These are phyloP conservation scores for Plasmodium inui DNA, from an alignment of 169 alveolate species.

Conservation along the genomic window DNA sequence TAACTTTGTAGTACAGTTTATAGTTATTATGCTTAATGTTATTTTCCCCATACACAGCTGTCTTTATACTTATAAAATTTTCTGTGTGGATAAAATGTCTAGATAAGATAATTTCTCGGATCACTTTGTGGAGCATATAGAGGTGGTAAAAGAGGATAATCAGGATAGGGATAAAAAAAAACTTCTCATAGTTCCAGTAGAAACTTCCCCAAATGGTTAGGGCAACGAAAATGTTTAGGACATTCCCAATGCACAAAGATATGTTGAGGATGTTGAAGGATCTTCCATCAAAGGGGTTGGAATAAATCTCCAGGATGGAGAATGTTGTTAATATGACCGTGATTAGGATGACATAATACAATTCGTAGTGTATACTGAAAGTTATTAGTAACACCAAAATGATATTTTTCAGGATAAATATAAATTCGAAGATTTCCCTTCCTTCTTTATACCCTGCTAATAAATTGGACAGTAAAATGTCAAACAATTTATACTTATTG, in stretches of 20 bases:
- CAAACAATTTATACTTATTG: slow-evolving; percentile 6
- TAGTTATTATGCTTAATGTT: slow-evolving; percentile 47
- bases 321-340: slow-evolving; percentile 41
- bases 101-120: slow-evolving; percentile 46
- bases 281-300: slow-evolving; percentile 67
- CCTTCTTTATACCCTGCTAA: slow-evolving; percentile 73
- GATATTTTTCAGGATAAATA: slow-evolving; percentile 46
- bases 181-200: slow-evolving; percentile 51
- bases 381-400: slow-evolving; percentile 24
- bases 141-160: slow-evolving; percentile 34
- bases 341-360: slow-evolving; percentile 43
- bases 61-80: slow-evolving; percentile 12
- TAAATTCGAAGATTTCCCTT: slow-evolving; percentile 46
- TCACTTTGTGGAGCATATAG: slow-evolving; percentile 41
- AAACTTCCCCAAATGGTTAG: slow-evolving; percentile 64
- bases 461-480: slow-evolving; percentile 32
- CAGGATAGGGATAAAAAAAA: slow-evolving; percentile 25
- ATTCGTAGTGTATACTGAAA: slow-evolving; percentile 23
- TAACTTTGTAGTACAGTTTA: slow-evolving; percentile 49
- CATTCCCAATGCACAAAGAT: slow-evolving; percentile 46
- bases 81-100: slow-evolving; percentile 13
- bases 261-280: slow-evolving; percentile 69
- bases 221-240: slow-evolving; percentile 43
- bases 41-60: slow-evolving; percentile 6
- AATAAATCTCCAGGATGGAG: slow-evolving; percentile 48